phyloP scores from a whole-genome alignment of 2,329 filamentous ascomycete genomes.

The Colletotrichum paranaense region DNA sequence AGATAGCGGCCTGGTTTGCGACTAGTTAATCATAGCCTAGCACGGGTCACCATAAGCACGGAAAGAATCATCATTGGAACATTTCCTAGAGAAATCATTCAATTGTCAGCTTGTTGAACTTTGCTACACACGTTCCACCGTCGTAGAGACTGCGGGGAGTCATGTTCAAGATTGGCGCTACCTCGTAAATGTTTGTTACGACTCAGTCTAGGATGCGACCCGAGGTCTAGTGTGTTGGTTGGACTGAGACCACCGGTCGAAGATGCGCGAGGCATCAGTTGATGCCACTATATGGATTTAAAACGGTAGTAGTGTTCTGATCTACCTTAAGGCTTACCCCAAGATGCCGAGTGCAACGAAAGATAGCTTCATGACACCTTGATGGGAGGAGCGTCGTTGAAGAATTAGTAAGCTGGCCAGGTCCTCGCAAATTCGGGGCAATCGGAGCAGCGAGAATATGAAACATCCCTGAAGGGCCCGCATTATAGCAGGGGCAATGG shows the following conservation, averaged over 20 bases:
- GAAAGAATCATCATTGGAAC: not conserved
- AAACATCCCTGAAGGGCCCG: slow-evolving; percentile 6
- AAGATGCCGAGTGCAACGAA: not conserved
- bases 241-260: not conserved
- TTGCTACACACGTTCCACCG: no score
- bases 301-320: not conserved
- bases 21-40: not conserved
- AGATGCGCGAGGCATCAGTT: not conserved
- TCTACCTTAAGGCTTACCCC: not conserved
- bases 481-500: slow-evolving; percentile 18
- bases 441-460: slow-evolving; percentile 32
- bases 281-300: not conserved
- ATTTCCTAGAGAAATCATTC: not conserved
- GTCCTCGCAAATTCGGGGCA: slow-evolving; percentile 19
- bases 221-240: not conserved
- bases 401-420: slow-evolving; percentile 28
- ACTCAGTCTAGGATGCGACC: not conserved
- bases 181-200: not conserved
- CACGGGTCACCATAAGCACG: not conserved
- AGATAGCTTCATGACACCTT: slow-evolving; percentile 11
- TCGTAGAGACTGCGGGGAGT: not conserved
- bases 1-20: not conserved
- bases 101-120: no score
- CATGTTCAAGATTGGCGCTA: not conserved
- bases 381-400: slow-evolving; percentile 27